These are phyloP conservation scores for Dendrocalamus sinicus DNA, from an alignment of 176 grass and related monocot genomes.

Conservation along the genomic window DNA sequence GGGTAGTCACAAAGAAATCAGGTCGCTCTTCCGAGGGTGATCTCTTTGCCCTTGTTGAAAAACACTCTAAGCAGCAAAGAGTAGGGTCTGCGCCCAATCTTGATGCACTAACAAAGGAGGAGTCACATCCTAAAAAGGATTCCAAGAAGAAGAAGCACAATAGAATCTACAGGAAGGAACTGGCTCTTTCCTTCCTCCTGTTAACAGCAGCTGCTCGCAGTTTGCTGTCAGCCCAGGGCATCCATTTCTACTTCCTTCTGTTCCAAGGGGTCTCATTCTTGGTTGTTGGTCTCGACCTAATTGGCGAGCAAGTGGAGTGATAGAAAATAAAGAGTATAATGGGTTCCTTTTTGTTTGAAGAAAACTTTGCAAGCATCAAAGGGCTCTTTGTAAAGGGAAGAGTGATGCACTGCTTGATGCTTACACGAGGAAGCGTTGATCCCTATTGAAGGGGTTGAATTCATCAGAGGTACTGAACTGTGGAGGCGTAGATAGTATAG, in stretches of 20 bases:
- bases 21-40: conserved; percentile 69
- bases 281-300: conserved; percentile 77
- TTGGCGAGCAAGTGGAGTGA: conserved; percentile 82
- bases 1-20: conserved; percentile 94
- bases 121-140: conserved; percentile 56
- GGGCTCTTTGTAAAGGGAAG: conserved; percentile 56
- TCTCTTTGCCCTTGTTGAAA: conserved; percentile 56
- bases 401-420: conserved; percentile 31
- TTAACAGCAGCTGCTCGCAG: conserved; percentile 71
- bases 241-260: conserved; percentile 85
- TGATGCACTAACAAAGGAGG: conserved; percentile 45
- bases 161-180: conserved; percentile 82
- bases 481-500: conserved; percentile 71
- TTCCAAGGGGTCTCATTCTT: conserved; percentile 80
- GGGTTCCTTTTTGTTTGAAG: conserved; percentile 46
- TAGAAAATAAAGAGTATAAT: conserved; percentile 33
- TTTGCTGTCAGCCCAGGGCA: conserved; percentile 72
- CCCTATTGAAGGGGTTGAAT: conserved; percentile 45
- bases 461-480: conserved; percentile 55
- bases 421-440: conserved; percentile 49
- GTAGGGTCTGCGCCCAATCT: conserved; percentile 57
- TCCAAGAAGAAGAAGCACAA: conserved; percentile 67
- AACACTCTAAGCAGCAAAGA: conserved; percentile 56
- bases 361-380: conserved; percentile 50
- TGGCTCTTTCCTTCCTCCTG: conserved; percentile 73